A percentile compares a stretch with the other conserved stretches of the same genome.
Evolutionary conservation across 2,329 filamentous ascomycete species (phyloP).

Genomic region (Ophiosphaerella korrae): DNA sequence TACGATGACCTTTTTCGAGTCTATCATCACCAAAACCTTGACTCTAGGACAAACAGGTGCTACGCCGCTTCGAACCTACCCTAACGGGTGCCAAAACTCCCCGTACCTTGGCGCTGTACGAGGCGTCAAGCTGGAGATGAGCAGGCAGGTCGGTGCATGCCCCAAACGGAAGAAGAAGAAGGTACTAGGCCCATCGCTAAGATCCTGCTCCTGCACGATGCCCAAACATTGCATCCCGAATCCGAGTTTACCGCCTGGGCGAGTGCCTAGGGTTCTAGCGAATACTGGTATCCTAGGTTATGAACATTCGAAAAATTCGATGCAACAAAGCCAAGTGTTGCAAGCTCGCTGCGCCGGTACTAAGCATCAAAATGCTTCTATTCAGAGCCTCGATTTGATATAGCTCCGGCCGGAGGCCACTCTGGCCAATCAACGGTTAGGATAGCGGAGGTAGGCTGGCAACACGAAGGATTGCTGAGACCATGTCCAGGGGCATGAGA

Average conservation of each 20-base stretch:
- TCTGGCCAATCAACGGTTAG: no score
- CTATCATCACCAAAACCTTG: background rate
- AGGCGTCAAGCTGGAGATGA: background rate
- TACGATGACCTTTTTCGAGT: background rate
- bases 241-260: background rate
- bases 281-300: no score
- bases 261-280: background rate
- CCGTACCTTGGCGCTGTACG: constrained; percentile 1
- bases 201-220: background rate
- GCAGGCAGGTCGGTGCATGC: background rate
- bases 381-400: no score
- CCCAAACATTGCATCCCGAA: background rate
- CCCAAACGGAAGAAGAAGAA: background rate
- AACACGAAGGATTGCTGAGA: no score
- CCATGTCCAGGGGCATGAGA: no score
- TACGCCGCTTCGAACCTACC: background rate
- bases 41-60: background rate
- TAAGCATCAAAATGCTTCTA: no score
- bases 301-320: no score
- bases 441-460: no score
- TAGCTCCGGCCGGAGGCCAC: no score
- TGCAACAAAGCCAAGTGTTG: no score
- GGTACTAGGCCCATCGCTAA: background rate
- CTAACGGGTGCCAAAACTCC: constrained; percentile 7
- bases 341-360: no score